Evolutionary conservation across 305 asterid species (phyloP).

Genomic region (Coffea humblotiana): DNA sequence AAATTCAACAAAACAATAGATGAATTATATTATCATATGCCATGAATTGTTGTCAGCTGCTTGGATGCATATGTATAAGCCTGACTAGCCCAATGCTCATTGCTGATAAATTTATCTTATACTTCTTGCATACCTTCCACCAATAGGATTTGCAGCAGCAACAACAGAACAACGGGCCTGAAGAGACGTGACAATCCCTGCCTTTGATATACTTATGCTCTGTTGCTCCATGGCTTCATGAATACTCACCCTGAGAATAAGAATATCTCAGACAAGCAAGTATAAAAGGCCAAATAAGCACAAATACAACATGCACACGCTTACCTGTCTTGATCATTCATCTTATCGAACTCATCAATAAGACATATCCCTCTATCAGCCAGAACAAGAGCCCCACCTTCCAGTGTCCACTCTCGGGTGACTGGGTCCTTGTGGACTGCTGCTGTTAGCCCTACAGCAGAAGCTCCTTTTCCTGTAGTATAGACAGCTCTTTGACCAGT

Average conservation of each 20-base stretch:
- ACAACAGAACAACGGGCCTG: conserved; percentile 97
- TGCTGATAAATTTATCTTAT: neutral
- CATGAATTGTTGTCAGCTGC: neutral
- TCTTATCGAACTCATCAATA: conserved; percentile 95
- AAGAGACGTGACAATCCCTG: conserved; percentile 94
- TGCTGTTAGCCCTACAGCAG: conserved; percentile 97
- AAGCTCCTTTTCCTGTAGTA: conserved; percentile 99
- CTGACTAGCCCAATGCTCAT: neutral
- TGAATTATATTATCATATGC: neutral
- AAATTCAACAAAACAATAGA: neutral
- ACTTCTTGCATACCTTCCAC: conserved; percentile 93
- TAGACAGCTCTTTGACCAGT: conserved; percentile 97
- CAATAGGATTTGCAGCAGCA: conserved; percentile 97
- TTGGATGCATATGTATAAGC: neutral
- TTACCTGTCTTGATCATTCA: conserved; percentile 97
- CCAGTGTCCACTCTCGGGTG: conserved; percentile 96
- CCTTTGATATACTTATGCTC: conserved; percentile 96
- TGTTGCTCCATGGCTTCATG: conserved; percentile 99
- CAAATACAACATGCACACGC: conserved; percentile 17
- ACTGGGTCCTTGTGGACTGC: conserved; percentile 98
- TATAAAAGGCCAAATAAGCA: conserved; percentile 9
- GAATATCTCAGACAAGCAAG: conserved; percentile 21
- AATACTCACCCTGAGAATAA: conserved; percentile 82
- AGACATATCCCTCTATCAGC: conserved; percentile 99
- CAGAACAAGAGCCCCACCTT: conserved; percentile 98